A percentile compares a stretch with the other conserved stretches of the same genome.
Evolutionary conservation across 768 basidiomycete genomes (phyloP).

Genomic region (Mycena metata): DNA sequence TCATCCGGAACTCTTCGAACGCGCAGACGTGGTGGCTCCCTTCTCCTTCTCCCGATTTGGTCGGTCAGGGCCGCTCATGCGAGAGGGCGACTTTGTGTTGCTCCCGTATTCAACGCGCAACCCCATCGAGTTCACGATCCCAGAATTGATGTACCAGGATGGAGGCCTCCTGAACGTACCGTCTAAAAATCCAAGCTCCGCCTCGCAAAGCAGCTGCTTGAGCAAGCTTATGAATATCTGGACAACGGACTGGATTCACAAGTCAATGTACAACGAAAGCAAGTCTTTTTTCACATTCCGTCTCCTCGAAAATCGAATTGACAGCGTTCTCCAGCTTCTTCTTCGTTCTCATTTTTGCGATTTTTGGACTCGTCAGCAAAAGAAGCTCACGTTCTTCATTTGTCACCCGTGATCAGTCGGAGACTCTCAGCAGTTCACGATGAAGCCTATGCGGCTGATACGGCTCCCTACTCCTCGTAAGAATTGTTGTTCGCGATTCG

Average conservation of each 20-base stretch:
- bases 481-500: conserved; percentile 29
- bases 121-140: conserved; percentile 85
- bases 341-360: conserved; percentile 85
- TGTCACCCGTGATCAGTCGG: conserved; percentile 71
- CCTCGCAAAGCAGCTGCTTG: conserved; percentile 68
- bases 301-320: conserved; percentile 4
- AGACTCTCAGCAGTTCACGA: conserved; percentile 63
- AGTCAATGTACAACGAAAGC: conserved; percentile 78
- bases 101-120: conserved; percentile 90
- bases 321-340: conserved; percentile 48
- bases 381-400: conserved; percentile 74
- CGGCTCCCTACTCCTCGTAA: conserved; percentile 61
- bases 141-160: conserved; percentile 81
- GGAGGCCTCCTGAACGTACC: conserved; percentile 81
- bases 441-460: conserved; percentile 56
- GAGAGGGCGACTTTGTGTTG: conserved; percentile 89
- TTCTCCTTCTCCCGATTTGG: conserved; percentile 91
- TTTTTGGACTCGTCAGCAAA: conserved; percentile 73
- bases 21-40: conserved; percentile 95
- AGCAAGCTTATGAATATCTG: conserved; percentile 90
- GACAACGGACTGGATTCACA: conserved; percentile 84
- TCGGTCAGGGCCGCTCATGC: conserved; percentile 81
- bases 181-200: conserved; percentile 60
- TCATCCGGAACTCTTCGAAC: conserved; percentile 97
- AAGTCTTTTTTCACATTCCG: conserved; percentile 39